Base-by-base conservation (phyloP, 1,284 basidiomycete species). In the Leccinum angustisporum region DNA sequence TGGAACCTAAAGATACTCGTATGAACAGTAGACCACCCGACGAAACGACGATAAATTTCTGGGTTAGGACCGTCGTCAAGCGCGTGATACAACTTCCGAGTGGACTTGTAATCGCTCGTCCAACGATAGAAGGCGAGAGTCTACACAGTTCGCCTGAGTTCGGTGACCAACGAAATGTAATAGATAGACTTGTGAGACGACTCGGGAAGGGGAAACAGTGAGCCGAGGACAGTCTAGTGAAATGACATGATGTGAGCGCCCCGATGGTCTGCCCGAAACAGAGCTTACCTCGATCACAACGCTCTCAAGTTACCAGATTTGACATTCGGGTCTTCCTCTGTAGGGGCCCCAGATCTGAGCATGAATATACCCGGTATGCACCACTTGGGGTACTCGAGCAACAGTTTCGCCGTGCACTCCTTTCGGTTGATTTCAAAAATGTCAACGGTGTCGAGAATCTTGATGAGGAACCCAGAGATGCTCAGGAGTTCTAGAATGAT, bases 401-500 rank as follows among this genome's bases (percentile, higher is more conserved):
- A 81, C 11, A 98, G 78, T 11, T 91, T 83, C 2, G 97, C 94
- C 27, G 27, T 30, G 68, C 91, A 93, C 70, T 99, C 97, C 75
- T 97, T 98, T 59, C 97, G 86, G 75, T 99, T 99, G 54, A 97
- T 86, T 75, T 99, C 97, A 73, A 94, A 99, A 33, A 98, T 90
- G 67, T 95, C 88, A 59, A 98, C 79, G 54, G 92, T 85, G 72
- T 98, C 96, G n/a, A 87, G 78, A 9, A 98, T 75, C 30, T 90
- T 81, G 9, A 97, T 82, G 31, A 90, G 83, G 73, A 96, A 96
- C 1, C 94, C 94, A 8, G 84, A 79, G 91, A 30, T 30, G 27
- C 87, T 89, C 54, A 81, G 82, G 4, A 89, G 83, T 58, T 90
- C 83, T 0, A 94, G 94, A 1, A 94, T 90, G 16, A 92, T 77